Percentiles rank a stretch among this genome's conserved stretches.
phyloP scores from a whole-genome alignment of 75 land plant genomes.

The Azolla pinnata region DNA sequence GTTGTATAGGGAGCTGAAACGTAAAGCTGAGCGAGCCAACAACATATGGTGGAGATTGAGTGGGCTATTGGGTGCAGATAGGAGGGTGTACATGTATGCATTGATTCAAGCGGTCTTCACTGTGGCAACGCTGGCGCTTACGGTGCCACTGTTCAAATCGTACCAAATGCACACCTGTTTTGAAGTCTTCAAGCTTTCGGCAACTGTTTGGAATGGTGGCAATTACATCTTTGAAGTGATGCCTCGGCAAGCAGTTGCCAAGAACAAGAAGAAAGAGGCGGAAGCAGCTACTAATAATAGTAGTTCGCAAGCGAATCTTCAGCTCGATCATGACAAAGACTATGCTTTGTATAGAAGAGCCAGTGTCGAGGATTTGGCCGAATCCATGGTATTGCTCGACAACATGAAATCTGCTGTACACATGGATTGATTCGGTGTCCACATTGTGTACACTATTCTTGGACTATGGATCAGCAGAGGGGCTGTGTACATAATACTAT shows the following conservation, averaged over 20 bases:
- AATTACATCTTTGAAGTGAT: constrained; percentile 31
- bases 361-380: too few species aligned
- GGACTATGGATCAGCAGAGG: too few species aligned
- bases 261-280: constrained; percentile 18
- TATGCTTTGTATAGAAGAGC: too few species aligned
- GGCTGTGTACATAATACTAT: too few species aligned
- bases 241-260: constrained; percentile 28
- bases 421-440: too few species aligned
- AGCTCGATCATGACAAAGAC: too few species aligned
- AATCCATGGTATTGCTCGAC: too few species aligned
- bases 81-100: constrained; percentile 27
- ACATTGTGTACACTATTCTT: too few species aligned
- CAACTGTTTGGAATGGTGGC: constrained; percentile 34
- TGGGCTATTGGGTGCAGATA: constrained; percentile 24
- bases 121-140: constrained; percentile 25
- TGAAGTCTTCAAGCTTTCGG: constrained; percentile 28
- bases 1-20: constrained; percentile 34
- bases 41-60: constrained; percentile 34
- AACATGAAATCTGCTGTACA: too few species aligned
- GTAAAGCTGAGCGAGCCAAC: constrained; percentile 32
- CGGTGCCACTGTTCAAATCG: constrained; percentile 30
- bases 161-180: constrained; percentile 24
- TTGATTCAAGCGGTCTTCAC: constrained; percentile 28
- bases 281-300: too few species aligned
- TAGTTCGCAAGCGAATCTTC: too few species aligned